Percentiles rank a stretch among this genome's conserved stretches.
These are phyloP conservation scores for Eutrema salsugineum DNA, from an alignment of 441 rosid species.

Conservation along the genomic window DNA sequence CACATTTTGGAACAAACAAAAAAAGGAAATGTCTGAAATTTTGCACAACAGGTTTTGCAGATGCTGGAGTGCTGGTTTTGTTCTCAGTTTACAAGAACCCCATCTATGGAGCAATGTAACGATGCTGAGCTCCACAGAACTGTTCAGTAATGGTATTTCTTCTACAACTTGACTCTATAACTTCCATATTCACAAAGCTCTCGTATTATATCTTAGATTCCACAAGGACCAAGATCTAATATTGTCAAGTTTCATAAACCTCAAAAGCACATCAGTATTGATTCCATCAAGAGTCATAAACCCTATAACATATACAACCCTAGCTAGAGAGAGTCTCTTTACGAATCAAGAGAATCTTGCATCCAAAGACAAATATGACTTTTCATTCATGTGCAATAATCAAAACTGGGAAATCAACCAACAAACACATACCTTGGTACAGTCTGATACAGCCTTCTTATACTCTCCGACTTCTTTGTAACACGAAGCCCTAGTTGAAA, in stretches of 20 bases:
- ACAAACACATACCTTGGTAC: conserved; percentile 62
- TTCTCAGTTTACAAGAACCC: background rate
- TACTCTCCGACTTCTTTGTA: conserved; percentile 98
- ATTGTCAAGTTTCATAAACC: background rate
- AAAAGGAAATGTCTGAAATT: background rate
- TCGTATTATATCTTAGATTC: background rate
- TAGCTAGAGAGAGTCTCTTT: background rate
- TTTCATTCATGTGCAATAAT: background rate
- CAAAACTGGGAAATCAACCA: background rate
- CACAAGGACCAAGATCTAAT: background rate
- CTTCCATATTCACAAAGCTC: background rate
- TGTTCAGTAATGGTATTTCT: background rate
- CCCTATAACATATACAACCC: background rate
- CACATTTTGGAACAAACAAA: background rate
- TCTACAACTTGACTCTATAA: background rate
- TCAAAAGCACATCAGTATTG: background rate
- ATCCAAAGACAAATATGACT: background rate
- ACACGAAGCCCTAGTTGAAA: conserved; percentile 87
- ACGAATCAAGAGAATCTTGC: background rate
- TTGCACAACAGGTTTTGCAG: background rate
- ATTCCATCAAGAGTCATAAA: background rate
- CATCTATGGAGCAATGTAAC: background rate
- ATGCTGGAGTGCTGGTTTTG: background rate
- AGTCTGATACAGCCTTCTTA: conserved; percentile 98
- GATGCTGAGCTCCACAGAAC: background rate